Percentiles rank a stretch among this genome's conserved stretches.
Evolutionary conservation across 202 grass and related monocot species (phyloP).

Genomic region (Panicum virgatum): DNA sequence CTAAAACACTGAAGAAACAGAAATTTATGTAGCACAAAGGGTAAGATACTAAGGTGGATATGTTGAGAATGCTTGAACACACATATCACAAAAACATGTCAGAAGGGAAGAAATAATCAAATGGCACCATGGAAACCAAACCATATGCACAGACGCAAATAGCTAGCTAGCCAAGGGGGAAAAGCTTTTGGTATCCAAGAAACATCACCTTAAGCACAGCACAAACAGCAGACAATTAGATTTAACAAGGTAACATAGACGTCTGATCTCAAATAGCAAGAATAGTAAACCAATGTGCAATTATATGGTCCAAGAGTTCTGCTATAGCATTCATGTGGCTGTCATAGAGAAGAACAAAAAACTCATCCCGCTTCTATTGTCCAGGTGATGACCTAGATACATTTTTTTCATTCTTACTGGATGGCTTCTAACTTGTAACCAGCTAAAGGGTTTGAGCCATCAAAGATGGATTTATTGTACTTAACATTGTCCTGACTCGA

Average conservation of each 20-base stretch:
- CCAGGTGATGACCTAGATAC: not conserved
- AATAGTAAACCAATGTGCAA: not conserved
- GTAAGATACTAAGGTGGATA: too few species aligned
- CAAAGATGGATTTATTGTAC: not conserved
- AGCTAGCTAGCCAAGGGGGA: not conserved
- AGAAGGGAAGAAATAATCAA: not conserved
- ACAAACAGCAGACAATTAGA: not conserved
- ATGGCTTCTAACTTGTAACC: not conserved
- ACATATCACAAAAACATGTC: not conserved
- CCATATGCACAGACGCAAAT: not conserved
- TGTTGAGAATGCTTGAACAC: not conserved
- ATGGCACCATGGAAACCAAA: not conserved
- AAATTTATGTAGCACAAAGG: not conserved
- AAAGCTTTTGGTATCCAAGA: not conserved
- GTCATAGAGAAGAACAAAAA: not conserved
- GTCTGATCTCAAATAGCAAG: slow-evolving; percentile 1
- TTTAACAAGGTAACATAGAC: not conserved
- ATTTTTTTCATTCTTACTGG: not conserved
- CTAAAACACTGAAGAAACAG: not conserved
- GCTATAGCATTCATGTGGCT: not conserved
- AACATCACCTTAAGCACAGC: not conserved
- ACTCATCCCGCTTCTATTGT: not conserved
- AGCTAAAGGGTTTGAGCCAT: not conserved
- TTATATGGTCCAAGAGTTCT: not conserved
- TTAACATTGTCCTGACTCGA: not conserved